Evolutionary conservation across 768 basidiomycete genomes (phyloP), one percentile per base, ranked within the genome.

Genomic region (Fomitopsis serialis): DNA sequence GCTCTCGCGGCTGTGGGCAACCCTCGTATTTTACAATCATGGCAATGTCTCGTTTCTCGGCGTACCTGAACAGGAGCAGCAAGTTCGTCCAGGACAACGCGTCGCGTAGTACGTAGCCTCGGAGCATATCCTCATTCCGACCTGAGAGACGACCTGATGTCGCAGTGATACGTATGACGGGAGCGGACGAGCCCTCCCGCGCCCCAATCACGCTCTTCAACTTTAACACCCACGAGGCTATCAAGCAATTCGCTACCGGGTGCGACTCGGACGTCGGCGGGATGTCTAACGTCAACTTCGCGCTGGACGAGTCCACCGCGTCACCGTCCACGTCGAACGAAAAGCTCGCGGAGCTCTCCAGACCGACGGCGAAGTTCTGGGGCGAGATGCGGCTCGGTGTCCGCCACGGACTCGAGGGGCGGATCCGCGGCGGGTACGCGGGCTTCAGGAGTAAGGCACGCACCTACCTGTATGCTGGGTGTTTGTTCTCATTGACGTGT

Each of bases 251-350:
- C 56, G 89, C 85, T 0, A 80, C 79, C 0, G 95, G 95, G 2
- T 91, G 87, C 58, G 96, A 98, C 68, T 76, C 76, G 0, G 96
- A 98, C 69, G 86, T 95, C 42, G 94, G 95, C 6, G 90, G 93
- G 23, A 78, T 78, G 23, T 89, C 90, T 3, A 84, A 87, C 0
- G 86, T 84, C n/a, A 67, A 88, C 58, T 73, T 96, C n/a, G 84
- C 81, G 45, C 69, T 93, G 35, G 84, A 87, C 62, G 71, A 76
- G 53, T 71, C 76, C 2, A 74, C 76, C 0, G 72, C 76, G 45
- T 24, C 40, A 34, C 22, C 52, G 22, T 1, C 57, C 36, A 17
- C 35, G 36, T 24, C 32, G n/a, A 42, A 27, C 12, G 13, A 53
- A 37, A 77, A 77, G 58, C 62, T 48, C 10, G 51, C 46, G 37